These are phyloP conservation scores for Paragyromitra xinjiangensis DNA, from an alignment of 495 filamentous ascomycete genomes.

Conservation along the genomic window DNA sequence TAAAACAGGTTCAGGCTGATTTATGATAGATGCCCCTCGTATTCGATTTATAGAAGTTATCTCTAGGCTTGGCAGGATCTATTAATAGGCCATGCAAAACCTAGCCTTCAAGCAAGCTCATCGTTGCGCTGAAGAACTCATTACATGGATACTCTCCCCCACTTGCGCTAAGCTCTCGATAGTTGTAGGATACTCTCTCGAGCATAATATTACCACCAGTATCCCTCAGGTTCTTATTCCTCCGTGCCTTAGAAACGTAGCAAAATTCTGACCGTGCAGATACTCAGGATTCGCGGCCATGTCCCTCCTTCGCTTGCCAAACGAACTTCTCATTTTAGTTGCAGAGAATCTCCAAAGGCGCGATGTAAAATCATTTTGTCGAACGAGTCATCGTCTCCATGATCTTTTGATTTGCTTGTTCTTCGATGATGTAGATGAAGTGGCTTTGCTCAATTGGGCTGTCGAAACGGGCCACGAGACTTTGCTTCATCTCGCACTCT, in stretches of 20 bases:
- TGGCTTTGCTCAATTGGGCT: constrained; percentile 1
- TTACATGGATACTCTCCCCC: too few species aligned
- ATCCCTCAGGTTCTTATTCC: neutral
- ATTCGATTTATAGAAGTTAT: too few species aligned
- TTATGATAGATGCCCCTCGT: too few species aligned
- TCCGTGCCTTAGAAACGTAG: neutral
- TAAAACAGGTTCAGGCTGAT: too few species aligned
- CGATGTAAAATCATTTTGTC: constrained; percentile 5
- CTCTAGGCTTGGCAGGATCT: too few species aligned
- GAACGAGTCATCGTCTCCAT: constrained; percentile 1
- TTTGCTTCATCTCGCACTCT: constrained; percentile 14
- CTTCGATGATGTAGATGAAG: constrained; percentile 5
- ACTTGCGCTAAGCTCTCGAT: too few species aligned
- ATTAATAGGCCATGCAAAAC: too few species aligned
- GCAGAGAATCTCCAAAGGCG: neutral
- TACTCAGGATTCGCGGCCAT: neutral
- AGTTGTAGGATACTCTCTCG: too few species aligned
- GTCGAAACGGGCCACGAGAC: neutral
- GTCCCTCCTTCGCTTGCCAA: constrained; percentile 10
- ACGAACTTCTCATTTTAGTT: constrained; percentile 20
- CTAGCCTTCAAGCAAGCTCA: too few species aligned
- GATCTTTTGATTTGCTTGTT: neutral
- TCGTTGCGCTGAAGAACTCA: too few species aligned
- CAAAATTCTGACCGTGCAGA: neutral
- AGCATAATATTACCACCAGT: neutral